Base-by-base conservation (phyloP, 495 filamentous ascomycete species). In the Neurospora sp. region DNA sequence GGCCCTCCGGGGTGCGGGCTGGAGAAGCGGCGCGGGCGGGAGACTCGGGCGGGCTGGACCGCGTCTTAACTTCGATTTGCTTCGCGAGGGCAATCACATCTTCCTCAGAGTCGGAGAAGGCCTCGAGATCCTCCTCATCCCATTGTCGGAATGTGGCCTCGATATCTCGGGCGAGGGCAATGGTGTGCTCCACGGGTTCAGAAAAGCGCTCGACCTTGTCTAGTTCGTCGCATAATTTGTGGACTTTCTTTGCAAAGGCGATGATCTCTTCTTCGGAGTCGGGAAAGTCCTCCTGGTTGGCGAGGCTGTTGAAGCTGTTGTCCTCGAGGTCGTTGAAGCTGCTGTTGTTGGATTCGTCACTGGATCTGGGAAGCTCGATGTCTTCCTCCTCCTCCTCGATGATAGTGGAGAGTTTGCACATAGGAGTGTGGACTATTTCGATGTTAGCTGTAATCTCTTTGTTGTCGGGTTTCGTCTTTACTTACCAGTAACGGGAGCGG, bases 81-180 rank as follows among this genome's bases (percentile, higher is more conserved):
- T 35, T 61, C 0, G 53, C 53, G 0, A 35, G 2, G 0, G 53
- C 27, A 0, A 61, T 9, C 0, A 0, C 12, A 3, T 61, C 22
- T 0, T 61, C 53, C 3, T 61, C 53, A 0, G 0, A 3, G 27
- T 61, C 53, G 0, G 27, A 35, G 27, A 53, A 53, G 0, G 1
- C 0, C 1, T 18, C 53, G 0, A 61, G 14, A 0, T 61, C 53
- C 7, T 61, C 53, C 6, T 18, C 14, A 0, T 61, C 27, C 53
- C 53, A 61, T 9, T 61, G 14, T 3, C 0, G 2, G 2, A 61
- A 61, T 0, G 53, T 35, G 0, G 27, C 53, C 2, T 61, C 53
- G 2, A 16, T 16, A 0, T 61, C 27, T 3, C 1, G 1, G 2
- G 27, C 53, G 0, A 61, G 53, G 1, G 12, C 22, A 6, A 61